These are phyloP conservation scores for Cercospora sesami DNA, from an alignment of 2,329 filamentous ascomycete genomes.

Conservation along the genomic window DNA sequence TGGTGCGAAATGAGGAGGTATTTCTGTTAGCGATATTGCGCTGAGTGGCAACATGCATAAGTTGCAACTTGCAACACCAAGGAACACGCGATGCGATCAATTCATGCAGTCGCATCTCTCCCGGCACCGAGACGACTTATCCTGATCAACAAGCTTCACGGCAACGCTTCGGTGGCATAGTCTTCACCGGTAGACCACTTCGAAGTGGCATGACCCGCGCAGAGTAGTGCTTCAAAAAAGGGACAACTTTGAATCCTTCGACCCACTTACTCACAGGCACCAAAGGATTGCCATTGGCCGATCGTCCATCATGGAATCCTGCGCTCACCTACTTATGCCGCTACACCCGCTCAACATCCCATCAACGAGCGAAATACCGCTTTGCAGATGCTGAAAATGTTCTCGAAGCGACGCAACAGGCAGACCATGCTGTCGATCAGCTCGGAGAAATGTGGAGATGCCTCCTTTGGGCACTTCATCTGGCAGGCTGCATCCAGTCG, in stretches of 20 bases:
- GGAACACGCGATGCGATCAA: not conserved
- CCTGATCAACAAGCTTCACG: not conserved
- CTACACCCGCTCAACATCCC: not conserved
- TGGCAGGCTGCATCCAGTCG: slow-evolving; percentile 25
- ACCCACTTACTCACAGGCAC: slow-evolving; percentile 10
- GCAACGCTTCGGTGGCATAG: not conserved
- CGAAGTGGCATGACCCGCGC: not conserved
- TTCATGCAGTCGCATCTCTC: not conserved
- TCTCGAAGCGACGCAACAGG: slow-evolving; percentile 17
- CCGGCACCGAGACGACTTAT: not conserved
- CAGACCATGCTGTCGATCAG: slow-evolving; percentile 24
- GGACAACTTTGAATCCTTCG: slow-evolving; percentile 5
- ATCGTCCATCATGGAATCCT: not conserved
- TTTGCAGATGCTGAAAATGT: not conserved
- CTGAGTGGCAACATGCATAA: not conserved
- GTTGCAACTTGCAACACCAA: not conserved
- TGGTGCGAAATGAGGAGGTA: not conserved
- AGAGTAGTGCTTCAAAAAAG: not conserved
- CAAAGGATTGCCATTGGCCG: not conserved
- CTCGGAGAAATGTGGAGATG: slow-evolving; percentile 4
- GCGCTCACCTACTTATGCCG: not conserved
- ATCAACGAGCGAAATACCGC: not conserved
- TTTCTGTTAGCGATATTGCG: not conserved
- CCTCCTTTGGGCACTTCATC: slow-evolving; percentile 3
- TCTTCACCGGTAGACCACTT: not conserved